phyloP scores from a whole-genome alignment of 495 filamentous ascomycete species.

The Penicillium diatomitis region DNA sequence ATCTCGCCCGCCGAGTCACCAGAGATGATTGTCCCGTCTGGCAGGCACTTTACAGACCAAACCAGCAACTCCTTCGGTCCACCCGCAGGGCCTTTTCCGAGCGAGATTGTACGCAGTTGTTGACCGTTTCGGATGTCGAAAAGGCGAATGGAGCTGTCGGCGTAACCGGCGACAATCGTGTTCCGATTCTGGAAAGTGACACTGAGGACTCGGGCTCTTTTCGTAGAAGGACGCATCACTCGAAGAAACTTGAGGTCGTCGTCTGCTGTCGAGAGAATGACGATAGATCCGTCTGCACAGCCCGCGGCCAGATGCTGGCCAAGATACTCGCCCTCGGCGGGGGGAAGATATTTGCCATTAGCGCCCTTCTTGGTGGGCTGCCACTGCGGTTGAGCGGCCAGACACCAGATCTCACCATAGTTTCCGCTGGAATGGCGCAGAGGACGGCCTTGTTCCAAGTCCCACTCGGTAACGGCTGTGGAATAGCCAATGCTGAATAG shows the following conservation, averaged over 20 bases:
- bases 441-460: constrained; percentile 66
- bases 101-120: constrained; percentile 67
- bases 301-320: constrained; percentile 77
- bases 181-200: constrained; percentile 79
- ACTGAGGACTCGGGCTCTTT: constrained; percentile 79
- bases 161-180: constrained; percentile 79
- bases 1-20: constrained; percentile 92
- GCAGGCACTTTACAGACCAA: constrained; percentile 83
- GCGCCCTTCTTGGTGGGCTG: constrained; percentile 27
- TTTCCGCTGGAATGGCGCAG: constrained; percentile 79
- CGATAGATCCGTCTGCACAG: constrained; percentile 84
- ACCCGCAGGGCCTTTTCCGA: constrained; percentile 65
- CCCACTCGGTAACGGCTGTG: constrained; percentile 87
- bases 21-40: constrained; percentile 83
- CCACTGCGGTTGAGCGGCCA: constrained; percentile 73
- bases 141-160: constrained; percentile 82
- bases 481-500: constrained; percentile 97
- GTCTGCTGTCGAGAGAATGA: constrained; percentile 76
- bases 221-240: constrained; percentile 62
- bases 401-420: constrained; percentile 93
- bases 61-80: constrained; percentile 80
- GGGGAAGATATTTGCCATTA: constrained; percentile 23
- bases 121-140: constrained; percentile 77
- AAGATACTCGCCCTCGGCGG: constrained; percentile 35
- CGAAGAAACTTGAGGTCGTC: constrained; percentile 64